These are phyloP conservation scores for Pyricularia sp. DNA, from an alignment of 2,329 filamentous ascomycete genomes.

Conservation along the genomic window DNA sequence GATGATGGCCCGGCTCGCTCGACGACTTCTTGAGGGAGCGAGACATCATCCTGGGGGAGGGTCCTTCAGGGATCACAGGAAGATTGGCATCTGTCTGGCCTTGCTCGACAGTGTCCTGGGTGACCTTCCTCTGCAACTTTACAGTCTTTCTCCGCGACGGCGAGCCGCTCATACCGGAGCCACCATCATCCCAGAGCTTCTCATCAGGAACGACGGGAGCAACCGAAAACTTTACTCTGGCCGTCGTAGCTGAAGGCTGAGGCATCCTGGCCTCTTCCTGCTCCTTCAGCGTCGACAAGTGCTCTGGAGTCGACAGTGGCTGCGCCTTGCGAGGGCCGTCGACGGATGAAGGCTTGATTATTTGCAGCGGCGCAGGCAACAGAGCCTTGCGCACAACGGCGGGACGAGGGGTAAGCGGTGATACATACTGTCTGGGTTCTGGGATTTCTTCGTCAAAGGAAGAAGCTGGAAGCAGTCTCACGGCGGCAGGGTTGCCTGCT, in stretches of 20 bases:
- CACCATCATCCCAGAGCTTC: neutral
- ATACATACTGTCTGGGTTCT: constrained; percentile 41
- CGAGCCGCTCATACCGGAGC: neutral
- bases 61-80: constrained; percentile 38
- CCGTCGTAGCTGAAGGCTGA: neutral
- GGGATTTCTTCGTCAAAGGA: constrained; percentile 43
- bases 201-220: constrained; percentile 1
- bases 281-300: constrained; percentile 21
- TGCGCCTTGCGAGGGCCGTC: constrained; percentile 15
- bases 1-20: constrained; percentile 9
- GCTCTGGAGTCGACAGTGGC: constrained; percentile 20
- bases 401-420: constrained; percentile 11
- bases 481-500: constrained; percentile 33
- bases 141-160: constrained; percentile 21
- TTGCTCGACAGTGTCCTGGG: constrained; percentile 15
- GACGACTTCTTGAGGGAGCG: constrained; percentile 20
- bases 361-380: constrained; percentile 9
- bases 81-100: constrained; percentile 25
- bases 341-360: constrained; percentile 10
- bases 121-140: constrained; percentile 36
- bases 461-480: constrained; percentile 41
- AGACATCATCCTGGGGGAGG: constrained; percentile 26
- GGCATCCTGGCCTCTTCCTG: constrained; percentile 20
- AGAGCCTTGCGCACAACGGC: neutral
- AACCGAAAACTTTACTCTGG: constrained; percentile 9